Percentiles rank a stretch among this genome's conserved stretches.
These are phyloP conservation scores for Saccharomycopsis malanga DNA, from an alignment of 805 yeast genomes.

Conservation along the genomic window DNA sequence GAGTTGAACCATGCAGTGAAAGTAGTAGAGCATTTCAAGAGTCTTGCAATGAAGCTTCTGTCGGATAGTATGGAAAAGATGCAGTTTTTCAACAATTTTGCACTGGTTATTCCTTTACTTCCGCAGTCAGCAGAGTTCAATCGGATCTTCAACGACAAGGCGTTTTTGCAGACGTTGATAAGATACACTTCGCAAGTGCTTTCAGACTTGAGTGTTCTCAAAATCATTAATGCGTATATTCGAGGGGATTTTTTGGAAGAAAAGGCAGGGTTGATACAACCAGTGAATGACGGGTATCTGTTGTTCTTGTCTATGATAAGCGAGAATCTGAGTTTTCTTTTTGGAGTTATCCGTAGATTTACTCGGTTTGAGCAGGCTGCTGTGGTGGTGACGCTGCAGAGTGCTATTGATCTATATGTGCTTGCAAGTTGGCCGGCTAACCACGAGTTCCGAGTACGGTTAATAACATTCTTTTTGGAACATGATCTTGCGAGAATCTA, in stretches of 20 bases:
- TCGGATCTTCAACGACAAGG: constrained; percentile 13
- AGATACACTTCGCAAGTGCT: constrained; percentile 4
- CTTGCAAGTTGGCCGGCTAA: constrained; percentile 1
- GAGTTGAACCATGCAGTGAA: constrained; percentile 7
- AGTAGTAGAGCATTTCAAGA: constrained; percentile 3
- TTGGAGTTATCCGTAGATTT: constrained; percentile 4
- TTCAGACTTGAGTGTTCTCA: constrained; percentile 5
- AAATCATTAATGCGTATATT: constrained; percentile 12
- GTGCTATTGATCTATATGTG: constrained; percentile 2
- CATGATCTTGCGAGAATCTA: constrained; percentile 2
- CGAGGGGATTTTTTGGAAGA: constrained; percentile 19
- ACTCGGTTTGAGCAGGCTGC: constrained; percentile 2
- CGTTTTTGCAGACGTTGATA: constrained; percentile 7
- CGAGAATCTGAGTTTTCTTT: constrained; percentile 1
- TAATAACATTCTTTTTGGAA: background rate
- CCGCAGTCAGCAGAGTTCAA: constrained; percentile 15
- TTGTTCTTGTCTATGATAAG: constrained; percentile 4
- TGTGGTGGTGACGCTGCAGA: constrained; percentile 5
- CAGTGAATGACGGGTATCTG: constrained; percentile 10
- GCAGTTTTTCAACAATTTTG: constrained; percentile 1
- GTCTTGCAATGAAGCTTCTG: background rate
- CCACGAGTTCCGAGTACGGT: background rate
- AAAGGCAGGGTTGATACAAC: constrained; percentile 5
- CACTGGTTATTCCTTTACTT: constrained; percentile 3
- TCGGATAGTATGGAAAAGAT: constrained; percentile 1